Evolutionary conservation across 495 filamentous ascomycete genomes (phyloP), one percentile per base, ranked within the genome.

Genomic region (Penicillium desertorum): DNA sequence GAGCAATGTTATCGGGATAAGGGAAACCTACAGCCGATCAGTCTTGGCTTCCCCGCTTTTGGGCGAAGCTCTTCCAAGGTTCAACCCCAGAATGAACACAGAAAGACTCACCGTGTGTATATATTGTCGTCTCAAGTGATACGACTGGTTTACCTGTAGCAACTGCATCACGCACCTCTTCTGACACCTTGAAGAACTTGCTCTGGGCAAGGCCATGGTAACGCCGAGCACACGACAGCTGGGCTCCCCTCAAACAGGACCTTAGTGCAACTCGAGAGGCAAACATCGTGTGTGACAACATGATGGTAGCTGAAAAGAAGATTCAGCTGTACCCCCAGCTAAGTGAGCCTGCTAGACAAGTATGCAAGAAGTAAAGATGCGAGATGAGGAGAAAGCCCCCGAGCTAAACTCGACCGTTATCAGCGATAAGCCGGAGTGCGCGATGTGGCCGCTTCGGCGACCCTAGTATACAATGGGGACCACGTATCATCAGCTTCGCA

Each of bases 41-140:
- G 60, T 59, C 53, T 46, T 46, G 43, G 53, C 48, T 51, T 57
- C 55, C 55, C 55, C 55, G 55, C 44, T 29, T 25, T 43, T 56
- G 51, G 17, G 53, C 16, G 32, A 27, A 45, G 36, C 29, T 22
- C 32, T 47, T 53, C 0, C 23, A 6, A 25, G 4, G 23, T 25
- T 25, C 45, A 20, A 44, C 12, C 27, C 30, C n/a, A 43, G 16
- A 51, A n/a, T 51, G 4, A 48, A 25, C 47, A 30, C 3, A 23
- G 14, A 48, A 43, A 51, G n/a, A 51, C 61, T 32, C 74, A 89
- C 86, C 86, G 71, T 90, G 87, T 16, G 87, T 90, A 60, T 90
- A 88, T 41, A 98, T 97, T 2, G 94, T 96, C 2, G 90, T 87
- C 71, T 98, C 94, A 10, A 98, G 80, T 32, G 94, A 92, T 12